Evolutionary conservation across 2,329 filamentous ascomycete genomes (phyloP).

Genomic region (Sclerotiophoma versabilis): DNA sequence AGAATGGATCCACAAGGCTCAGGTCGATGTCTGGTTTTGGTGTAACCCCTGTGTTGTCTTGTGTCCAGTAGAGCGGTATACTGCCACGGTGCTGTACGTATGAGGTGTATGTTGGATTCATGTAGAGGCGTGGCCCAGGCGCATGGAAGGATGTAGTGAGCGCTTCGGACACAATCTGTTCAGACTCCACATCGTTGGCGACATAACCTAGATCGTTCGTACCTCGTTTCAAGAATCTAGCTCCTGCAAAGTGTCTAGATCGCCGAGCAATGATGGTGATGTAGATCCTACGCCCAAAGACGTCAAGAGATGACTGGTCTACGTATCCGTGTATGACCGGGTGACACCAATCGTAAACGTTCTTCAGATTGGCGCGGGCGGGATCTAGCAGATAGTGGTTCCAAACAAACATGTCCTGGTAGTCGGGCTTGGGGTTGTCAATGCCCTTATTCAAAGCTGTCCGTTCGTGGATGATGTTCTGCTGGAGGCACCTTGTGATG

Average conservation of each 20-base stretch:
- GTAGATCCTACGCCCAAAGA: constrained; percentile 88
- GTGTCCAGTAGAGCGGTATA: constrained; percentile 96
- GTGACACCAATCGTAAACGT: constrained; percentile 93
- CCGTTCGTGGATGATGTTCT: constrained; percentile 86
- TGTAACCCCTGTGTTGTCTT: constrained; percentile 92
- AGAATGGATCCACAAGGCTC: constrained; percentile 95
- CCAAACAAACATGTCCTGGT: constrained; percentile 98
- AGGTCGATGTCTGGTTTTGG: constrained; percentile 96
- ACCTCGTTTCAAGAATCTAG: constrained; percentile 90
- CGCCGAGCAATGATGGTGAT: constrained; percentile 93
- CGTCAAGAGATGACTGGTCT: constrained; percentile 76
- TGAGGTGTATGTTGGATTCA: constrained; percentile 91
- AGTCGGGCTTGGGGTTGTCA: constrained; percentile 67
- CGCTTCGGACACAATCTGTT: constrained; percentile 96
- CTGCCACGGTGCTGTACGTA: constrained; percentile 97
- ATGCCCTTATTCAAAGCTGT: constrained; percentile 71
- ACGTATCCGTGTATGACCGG: constrained; percentile 97
- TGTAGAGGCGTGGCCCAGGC: constrained; percentile 82
- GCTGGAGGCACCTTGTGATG: constrained; percentile 87
- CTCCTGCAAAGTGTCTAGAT: constrained; percentile 92
- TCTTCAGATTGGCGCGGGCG: constrained; percentile 71
- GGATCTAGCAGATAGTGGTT: constrained; percentile 88
- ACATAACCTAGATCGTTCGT: constrained; percentile 95
- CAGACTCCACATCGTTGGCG: constrained; percentile 97
- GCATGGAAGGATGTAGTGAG: constrained; percentile 95